These are phyloP conservation scores for Mycena filopes DNA, from an alignment of 768 basidiomycete genomes.

Conservation along the genomic window DNA sequence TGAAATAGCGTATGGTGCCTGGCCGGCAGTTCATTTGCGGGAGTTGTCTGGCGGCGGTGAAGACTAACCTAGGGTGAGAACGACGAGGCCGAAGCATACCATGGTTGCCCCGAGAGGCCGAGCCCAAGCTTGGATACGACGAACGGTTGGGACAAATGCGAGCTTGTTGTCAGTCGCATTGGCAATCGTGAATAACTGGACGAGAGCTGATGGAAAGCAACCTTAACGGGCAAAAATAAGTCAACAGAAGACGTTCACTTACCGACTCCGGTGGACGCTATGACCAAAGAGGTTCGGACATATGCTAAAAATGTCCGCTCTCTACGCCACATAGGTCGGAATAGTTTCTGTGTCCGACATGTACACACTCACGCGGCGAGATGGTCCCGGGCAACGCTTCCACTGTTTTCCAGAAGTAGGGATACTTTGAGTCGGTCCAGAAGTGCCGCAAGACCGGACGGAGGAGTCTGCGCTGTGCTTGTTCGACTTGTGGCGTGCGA, in stretches of 20 bases:
- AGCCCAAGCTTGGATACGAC: slow-evolving; percentile 36
- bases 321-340: neutral
- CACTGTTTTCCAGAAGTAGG: slow-evolving; percentile 53
- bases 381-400: slow-evolving; percentile 58
- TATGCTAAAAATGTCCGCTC: slow-evolving; percentile 56
- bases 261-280: slow-evolving; percentile 58
- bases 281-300: slow-evolving; percentile 49
- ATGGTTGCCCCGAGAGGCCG: slow-evolving; percentile 54
- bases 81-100: slow-evolving; percentile 46
- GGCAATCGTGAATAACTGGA: slow-evolving; percentile 56
- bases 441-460: neutral
- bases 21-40: neutral
- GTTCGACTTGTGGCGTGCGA: neutral
- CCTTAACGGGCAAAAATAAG: neutral
- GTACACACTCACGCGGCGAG: slow-evolving; percentile 40
- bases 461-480: neutral
- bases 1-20: slow-evolving; percentile 53
- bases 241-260: slow-evolving; percentile 21
- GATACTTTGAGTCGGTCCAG: slow-evolving; percentile 17
- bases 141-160: slow-evolving; percentile 15
- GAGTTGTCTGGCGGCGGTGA: neutral
- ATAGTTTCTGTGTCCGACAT: too few species aligned
- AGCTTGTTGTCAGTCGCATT: slow-evolving; percentile 20
- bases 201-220: slow-evolving; percentile 44
- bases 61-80: slow-evolving; percentile 43